Base-by-base conservation (phyloP, 2,329 filamentous ascomycete species). In the Raffaelea arxii region DNA sequence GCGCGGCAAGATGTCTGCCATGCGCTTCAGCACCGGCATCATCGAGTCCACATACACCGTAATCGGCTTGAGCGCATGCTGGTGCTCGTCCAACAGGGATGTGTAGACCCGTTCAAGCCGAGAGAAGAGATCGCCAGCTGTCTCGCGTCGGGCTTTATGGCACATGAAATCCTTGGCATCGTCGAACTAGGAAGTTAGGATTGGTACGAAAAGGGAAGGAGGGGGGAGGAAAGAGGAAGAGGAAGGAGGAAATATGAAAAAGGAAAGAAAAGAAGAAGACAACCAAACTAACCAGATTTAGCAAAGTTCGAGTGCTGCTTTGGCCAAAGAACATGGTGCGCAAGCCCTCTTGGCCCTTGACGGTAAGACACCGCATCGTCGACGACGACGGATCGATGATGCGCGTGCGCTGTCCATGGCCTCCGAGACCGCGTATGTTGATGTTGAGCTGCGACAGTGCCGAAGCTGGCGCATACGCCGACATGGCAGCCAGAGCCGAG, bases 41-140 rank as follows among this genome's bases (percentile, higher is more conserved):
- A 77, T 72, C n/a, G 74, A 77, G 53, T 78, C 72, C 24, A 77
- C 74, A 53, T 71, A 78, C 25, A 78, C 74, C 3, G 71, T 65
- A 39, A 78, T 76, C 1, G 75, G 74, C 5, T 68, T 60, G 36
- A 75, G 59, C 0, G 65, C 66, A 52, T 69, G 68, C 45, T 62
- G 62, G 53, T 71, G 67, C 25, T 73, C 68, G 42, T 70, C 66
- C 51, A 71, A 69, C 9, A 77, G 59, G 14, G 65, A 59, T 49
- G 62, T 68, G 54, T 77, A 68, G 32, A 77, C 65, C 39, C 66
- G 65, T 46, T 69, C 65, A 39, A 76, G 66, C 41, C 63, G 65
- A 19, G 60, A 49, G 44, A 77, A 67, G 30, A 71, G 53, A 19
- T 73, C 68, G 24, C 62, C 56, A 24, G 70, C 62, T 24, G 65